Evolutionary conservation across 2,329 filamentous ascomycete species (phyloP).

Genomic region (Pseudocercospora crystallina): DNA sequence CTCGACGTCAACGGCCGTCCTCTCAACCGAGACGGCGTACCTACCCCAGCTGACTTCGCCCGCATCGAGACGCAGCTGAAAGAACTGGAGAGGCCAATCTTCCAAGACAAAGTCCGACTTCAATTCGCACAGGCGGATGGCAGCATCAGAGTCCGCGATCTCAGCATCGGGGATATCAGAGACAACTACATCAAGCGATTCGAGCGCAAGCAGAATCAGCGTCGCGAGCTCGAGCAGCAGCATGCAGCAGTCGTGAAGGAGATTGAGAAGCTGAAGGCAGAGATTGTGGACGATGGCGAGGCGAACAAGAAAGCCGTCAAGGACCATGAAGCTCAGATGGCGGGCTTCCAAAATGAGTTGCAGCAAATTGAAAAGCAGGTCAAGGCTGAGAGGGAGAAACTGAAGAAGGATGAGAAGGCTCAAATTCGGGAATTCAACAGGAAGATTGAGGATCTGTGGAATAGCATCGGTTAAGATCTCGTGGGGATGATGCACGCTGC

Average conservation of each 20-base stretch:
- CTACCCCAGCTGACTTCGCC: slow-evolving; percentile 22
- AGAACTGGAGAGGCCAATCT: slow-evolving; percentile 20
- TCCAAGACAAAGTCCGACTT: slow-evolving; percentile 12
- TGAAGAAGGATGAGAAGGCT: slow-evolving; percentile 21
- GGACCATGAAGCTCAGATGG: slow-evolving; percentile 18
- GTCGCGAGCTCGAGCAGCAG: slow-evolving; percentile 18
- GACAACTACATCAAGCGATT: slow-evolving; percentile 16
- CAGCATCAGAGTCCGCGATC: slow-evolving; percentile 7
- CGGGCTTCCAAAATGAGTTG: slow-evolving; percentile 18
- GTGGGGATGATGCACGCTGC: no score
- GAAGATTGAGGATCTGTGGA: slow-evolving; percentile 22
- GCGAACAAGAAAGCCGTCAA: slow-evolving; percentile 8
- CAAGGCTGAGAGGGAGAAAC: slow-evolving; percentile 20
- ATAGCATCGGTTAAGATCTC: neutral
- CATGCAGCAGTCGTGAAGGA: slow-evolving; percentile 20
- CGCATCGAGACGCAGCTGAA: slow-evolving; percentile 11
- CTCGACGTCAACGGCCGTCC: slow-evolving; percentile 21
- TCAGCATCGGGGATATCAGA: slow-evolving; percentile 17
- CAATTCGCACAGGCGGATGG: slow-evolving; percentile 3
- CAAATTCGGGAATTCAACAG: slow-evolving; percentile 17
- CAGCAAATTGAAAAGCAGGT: slow-evolving; percentile 17
- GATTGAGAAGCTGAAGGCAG: slow-evolving; percentile 18
- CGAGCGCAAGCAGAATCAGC: slow-evolving; percentile 13
- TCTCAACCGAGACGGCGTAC: slow-evolving; percentile 14
- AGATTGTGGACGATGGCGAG: slow-evolving; percentile 15